Conservation (phyloP, 2,329 filamentous ascomycete genomes). For the Sclerotinia glacialis region DNA sequence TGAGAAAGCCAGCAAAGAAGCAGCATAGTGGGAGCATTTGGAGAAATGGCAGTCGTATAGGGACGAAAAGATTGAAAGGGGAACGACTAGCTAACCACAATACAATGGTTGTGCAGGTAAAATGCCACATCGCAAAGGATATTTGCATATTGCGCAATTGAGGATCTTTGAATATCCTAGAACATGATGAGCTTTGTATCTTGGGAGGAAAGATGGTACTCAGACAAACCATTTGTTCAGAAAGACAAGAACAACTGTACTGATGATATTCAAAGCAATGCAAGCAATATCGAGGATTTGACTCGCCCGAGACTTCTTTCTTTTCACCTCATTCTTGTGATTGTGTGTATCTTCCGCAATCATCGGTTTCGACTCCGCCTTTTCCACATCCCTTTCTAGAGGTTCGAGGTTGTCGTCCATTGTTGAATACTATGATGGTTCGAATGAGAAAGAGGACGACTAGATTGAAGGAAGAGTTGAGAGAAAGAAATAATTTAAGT, state of each 20-base stretch:
- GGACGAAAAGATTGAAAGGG: slow-evolving; percentile 47
- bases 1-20: slow-evolving; percentile 48
- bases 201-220: not conserved
- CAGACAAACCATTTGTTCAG: slow-evolving; percentile 44
- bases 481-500: not conserved
- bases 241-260: slow-evolving; percentile 46
- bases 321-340: slow-evolving; percentile 18
- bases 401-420: slow-evolving; percentile 19
- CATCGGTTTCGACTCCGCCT: slow-evolving; percentile 27
- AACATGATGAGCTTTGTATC: slow-evolving; percentile 5
- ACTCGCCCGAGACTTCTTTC: slow-evolving; percentile 24
- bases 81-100: slow-evolving; percentile 44
- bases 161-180: slow-evolving; percentile 45
- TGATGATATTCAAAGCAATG: slow-evolving; percentile 45
- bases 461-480: not conserved
- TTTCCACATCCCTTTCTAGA: slow-evolving; percentile 34
- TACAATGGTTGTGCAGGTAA: slow-evolving; percentile 45
- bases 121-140: slow-evolving; percentile 49
- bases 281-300: slow-evolving; percentile 34
- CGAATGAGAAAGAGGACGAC: too few relatives aligned
- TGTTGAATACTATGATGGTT: not conserved
- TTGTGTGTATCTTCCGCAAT: slow-evolving; percentile 21
- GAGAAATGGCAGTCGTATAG: slow-evolving; percentile 44
- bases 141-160: slow-evolving; percentile 47
- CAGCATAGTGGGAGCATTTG: slow-evolving; percentile 47